These are phyloP conservation scores for Neurospora sp. DNA, from an alignment of 495 filamentous ascomycete species.

Conservation along the genomic window DNA sequence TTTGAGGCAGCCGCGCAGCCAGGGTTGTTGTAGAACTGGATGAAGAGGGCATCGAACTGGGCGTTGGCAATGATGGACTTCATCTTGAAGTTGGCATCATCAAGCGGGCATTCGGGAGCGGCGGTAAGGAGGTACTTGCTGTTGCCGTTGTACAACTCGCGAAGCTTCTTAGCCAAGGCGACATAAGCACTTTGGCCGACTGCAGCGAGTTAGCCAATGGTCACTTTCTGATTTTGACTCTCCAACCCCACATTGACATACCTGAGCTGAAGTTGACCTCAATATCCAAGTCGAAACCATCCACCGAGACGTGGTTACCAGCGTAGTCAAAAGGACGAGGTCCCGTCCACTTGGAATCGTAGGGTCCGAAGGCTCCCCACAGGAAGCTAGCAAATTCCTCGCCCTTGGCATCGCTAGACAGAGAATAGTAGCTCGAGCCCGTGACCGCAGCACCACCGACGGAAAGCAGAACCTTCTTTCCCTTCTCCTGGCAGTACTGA, in stretches of 20 bases:
- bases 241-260: background rate
- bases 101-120: slow-evolving; percentile 55
- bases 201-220: background rate
- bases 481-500: slow-evolving; percentile 47
- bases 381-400: slow-evolving; percentile 50
- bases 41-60: slow-evolving; percentile 52
- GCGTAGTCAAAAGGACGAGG: slow-evolving; percentile 51
- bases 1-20: slow-evolving; percentile 38
- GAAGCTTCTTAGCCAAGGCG: slow-evolving; percentile 43
- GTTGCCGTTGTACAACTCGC: slow-evolving; percentile 31
- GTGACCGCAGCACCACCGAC: slow-evolving; percentile 40
- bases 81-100: slow-evolving; percentile 39
- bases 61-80: slow-evolving; percentile 42
- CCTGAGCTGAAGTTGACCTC: slow-evolving; percentile 30
- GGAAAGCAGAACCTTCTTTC: slow-evolving; percentile 57
- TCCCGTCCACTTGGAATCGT: slow-evolving; percentile 20
- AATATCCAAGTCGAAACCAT: slow-evolving; percentile 65
- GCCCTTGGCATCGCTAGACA: slow-evolving; percentile 40
- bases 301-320: slow-evolving; percentile 32
- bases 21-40: slow-evolving; percentile 67
- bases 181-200: slow-evolving; percentile 22
- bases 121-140: slow-evolving; percentile 44
- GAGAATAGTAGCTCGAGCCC: slow-evolving; percentile 32
- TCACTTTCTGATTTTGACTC: background rate
- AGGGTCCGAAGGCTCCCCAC: slow-evolving; percentile 57